phyloP scores from a whole-genome alignment of 1,284 basidiomycete genomes.

The Laetiporus sulphureus region DNA sequence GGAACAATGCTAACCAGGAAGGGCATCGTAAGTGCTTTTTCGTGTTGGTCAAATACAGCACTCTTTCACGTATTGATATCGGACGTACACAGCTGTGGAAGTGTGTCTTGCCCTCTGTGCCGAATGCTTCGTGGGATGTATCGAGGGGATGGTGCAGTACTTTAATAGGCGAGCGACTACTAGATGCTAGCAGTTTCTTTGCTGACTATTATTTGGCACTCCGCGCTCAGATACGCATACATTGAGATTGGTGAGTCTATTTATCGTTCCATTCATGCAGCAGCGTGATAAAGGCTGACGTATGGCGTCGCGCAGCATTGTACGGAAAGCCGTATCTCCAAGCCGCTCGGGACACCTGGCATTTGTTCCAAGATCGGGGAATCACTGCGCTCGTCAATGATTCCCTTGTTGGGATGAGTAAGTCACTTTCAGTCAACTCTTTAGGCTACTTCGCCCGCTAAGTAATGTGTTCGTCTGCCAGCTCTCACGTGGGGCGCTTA shows the following conservation, averaged over 20 bases:
- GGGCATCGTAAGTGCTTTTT: constrained; percentile 59
- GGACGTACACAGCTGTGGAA: constrained; percentile 45
- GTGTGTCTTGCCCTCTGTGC: constrained; percentile 76
- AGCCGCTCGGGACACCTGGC: constrained; percentile 91
- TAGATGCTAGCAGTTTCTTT: constrained; percentile 10
- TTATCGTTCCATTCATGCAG: too few species aligned
- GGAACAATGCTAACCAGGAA: constrained; percentile 64
- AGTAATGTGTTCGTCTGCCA: too few species aligned
- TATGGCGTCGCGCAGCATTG: too few species aligned
- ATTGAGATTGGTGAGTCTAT: constrained; percentile 64
- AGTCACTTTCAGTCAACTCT: too few species aligned
- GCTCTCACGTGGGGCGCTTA: constrained; percentile 75
- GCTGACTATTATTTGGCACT: background rate
- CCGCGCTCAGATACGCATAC: constrained; percentile 54
- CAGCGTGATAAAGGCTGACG: too few species aligned
- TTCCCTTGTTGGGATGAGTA: constrained; percentile 76
- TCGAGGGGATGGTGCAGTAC: constrained; percentile 67
- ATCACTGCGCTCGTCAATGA: constrained; percentile 86
- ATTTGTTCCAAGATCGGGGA: constrained; percentile 79
- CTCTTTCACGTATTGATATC: background rate
- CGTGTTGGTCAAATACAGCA: background rate
- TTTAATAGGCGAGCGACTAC: constrained; percentile 81
- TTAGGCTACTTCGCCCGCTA: too few species aligned
- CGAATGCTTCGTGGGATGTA: constrained; percentile 72
- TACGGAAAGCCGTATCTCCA: constrained; percentile 84